Percentiles rank a stretch among this genome's conserved stretches.
Conservation (phyloP, 805 yeast species). For the Barnettozyma californica region DNA sequence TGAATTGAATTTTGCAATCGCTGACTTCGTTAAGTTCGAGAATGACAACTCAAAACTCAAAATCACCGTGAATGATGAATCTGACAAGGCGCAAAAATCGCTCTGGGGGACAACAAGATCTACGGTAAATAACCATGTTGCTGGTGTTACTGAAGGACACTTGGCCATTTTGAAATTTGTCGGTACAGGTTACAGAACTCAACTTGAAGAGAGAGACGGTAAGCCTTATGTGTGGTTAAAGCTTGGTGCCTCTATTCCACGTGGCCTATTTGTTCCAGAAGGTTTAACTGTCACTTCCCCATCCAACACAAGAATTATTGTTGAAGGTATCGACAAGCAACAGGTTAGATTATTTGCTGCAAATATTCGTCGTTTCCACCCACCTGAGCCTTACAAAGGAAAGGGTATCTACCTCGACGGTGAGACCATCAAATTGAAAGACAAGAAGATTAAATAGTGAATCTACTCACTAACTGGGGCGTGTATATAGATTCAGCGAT, state of each 20-base stretch:
- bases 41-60: constrained; percentile 36
- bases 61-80: constrained; percentile 54
- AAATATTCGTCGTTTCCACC: constrained; percentile 74
- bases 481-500: neutral
- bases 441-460: constrained; percentile 81
- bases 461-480: neutral
- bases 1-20: constrained; percentile 52
- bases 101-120: constrained; percentile 96
- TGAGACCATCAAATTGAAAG: constrained; percentile 87
- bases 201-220: constrained; percentile 51
- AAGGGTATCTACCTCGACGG: constrained; percentile 91
- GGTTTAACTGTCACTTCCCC: constrained; percentile 75
- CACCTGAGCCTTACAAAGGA: constrained; percentile 98
- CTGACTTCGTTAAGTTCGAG: constrained; percentile 57
- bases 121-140: constrained; percentile 65
- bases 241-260: constrained; percentile 82
- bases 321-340: constrained; percentile 87
- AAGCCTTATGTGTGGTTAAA: constrained; percentile 63
- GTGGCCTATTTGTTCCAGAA: constrained; percentile 70
- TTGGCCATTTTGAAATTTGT: constrained; percentile 79
- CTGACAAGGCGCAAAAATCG: constrained; percentile 63
- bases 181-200: constrained; percentile 96
- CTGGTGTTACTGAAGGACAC: constrained; percentile 94
- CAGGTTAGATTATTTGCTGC: constrained; percentile 87
- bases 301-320: constrained; percentile 74